phyloP scores from a whole-genome alignment of 192 early-diverging fungal genomes.

The Linnemannia zychae region DNA sequence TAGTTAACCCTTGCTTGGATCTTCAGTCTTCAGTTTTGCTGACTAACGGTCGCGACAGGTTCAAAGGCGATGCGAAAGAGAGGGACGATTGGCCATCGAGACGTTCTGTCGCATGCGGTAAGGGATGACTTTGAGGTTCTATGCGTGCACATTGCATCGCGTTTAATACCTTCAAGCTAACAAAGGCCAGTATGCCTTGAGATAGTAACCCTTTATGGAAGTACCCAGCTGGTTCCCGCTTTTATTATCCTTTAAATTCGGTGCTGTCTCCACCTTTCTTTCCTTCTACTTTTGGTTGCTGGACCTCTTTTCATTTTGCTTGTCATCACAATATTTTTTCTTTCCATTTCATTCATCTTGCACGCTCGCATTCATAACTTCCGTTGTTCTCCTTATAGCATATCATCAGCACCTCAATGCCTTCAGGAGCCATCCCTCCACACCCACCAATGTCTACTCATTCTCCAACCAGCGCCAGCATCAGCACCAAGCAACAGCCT shows the following conservation, averaged over 20 bases:
- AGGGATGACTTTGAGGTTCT: not conserved
- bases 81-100: not conserved
- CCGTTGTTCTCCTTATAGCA: not conserved
- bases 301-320: not conserved
- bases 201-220: not conserved
- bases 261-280: not conserved
- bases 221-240: not conserved
- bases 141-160: not conserved
- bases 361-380: not conserved
- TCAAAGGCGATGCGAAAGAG: not conserved
- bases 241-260: not conserved
- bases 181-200: not conserved
- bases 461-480: not conserved
- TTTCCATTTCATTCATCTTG: not conserved
- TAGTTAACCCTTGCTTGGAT: not conserved
- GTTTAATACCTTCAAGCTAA: not conserved
- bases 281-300: constrained; percentile 2
- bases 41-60: not conserved
- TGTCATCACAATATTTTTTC: not conserved
- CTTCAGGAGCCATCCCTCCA: not conserved
- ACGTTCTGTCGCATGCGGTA: not conserved
- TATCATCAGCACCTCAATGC: not conserved
- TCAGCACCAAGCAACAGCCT: not conserved
- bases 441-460: not conserved
- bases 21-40: not conserved